Conservation (phyloP, 192 early-diverging fungal genomes). For the Coemansia sp. region DNA sequence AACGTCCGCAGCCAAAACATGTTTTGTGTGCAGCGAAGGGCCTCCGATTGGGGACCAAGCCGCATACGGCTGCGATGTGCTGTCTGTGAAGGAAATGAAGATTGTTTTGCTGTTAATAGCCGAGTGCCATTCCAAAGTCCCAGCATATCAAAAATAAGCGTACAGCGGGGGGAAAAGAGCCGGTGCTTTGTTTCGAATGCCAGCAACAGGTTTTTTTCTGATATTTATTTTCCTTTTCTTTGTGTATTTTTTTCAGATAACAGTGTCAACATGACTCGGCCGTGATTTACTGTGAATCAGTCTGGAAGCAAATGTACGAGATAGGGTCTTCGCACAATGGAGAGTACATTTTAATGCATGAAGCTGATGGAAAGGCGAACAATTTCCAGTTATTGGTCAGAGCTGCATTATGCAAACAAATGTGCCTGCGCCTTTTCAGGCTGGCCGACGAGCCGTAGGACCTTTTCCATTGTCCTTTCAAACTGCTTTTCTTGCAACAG, state of each 20-base stretch:
- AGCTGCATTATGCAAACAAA: not conserved
- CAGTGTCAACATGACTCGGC: not conserved
- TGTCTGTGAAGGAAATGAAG: not conserved
- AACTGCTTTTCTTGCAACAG: not conserved
- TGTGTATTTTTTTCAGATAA: not conserved
- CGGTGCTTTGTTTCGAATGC: not conserved
- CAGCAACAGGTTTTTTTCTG: not conserved
- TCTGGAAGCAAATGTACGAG: not conserved
- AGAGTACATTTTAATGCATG: not conserved
- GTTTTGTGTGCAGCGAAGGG: not conserved
- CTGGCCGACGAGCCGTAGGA: not conserved
- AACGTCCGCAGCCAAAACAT: not conserved
- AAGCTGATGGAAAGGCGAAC: not conserved
- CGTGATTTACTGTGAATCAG: not conserved
- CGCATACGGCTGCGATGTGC: not conserved
- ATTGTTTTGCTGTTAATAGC: not conserved
- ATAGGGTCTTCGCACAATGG: not conserved
- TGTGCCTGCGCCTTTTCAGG: not conserved
- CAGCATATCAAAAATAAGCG: not conserved
- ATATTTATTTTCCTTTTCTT: conserved; percentile 1
- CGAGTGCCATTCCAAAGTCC: not conserved
- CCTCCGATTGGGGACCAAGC: not conserved
- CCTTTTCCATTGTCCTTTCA: not conserved
- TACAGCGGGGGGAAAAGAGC: not conserved
- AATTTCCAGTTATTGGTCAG: not conserved